Evolutionary conservation across 2,329 filamentous ascomycete species (phyloP), one percentile per base, ranked within the genome.

Genomic region (Phialophora tarda): DNA sequence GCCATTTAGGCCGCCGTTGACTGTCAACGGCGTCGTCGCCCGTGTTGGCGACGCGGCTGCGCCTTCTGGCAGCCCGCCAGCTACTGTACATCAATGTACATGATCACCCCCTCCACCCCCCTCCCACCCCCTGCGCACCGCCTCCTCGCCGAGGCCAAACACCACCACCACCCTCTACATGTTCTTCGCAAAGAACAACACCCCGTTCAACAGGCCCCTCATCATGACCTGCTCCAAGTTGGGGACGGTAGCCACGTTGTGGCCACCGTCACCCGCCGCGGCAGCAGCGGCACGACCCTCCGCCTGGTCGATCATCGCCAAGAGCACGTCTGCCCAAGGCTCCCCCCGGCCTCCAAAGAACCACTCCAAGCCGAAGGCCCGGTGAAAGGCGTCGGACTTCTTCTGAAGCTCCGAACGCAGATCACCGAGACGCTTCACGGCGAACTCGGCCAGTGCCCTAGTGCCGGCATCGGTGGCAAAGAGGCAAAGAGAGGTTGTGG

Each of bases 261-360:
- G 26, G 21, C 7, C 24, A 26, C 32, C 28, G 30, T 61, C 47
- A n/a, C 28, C 48, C 2, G 7, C 38, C 38, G 38, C 38, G 6
- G 44, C 59, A 28, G 48, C 47, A 51, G 48, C 30, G 34, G 30
- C 44, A 23, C 23, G 44, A 26, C 14, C 61, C 48, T 34, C 12
- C 11, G 51, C 61, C 32, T 65, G 48, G 47, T 69, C 64, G 48
- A 71, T 69, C 65, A 69, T 66, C 12, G 60, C 59, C n/a, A 71
- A 23, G 23, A 72, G 53, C n/a, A 53, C 58, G 28, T 68, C 65
- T 11, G 67, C 47, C 69, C 69, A 72, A 32, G 69, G 64, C 23
- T 55, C 59, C 61, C 63, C 61, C 12, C 21, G n/a, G 1, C 34
- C 41, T 17, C 65, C 65, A 30, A 30, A 68, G 63, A 68, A 70